Percentiles rank a stretch among this genome's conserved stretches.
These are phyloP conservation scores for Camelina laxa DNA, from an alignment of 345 rosid species.

Conservation along the genomic window DNA sequence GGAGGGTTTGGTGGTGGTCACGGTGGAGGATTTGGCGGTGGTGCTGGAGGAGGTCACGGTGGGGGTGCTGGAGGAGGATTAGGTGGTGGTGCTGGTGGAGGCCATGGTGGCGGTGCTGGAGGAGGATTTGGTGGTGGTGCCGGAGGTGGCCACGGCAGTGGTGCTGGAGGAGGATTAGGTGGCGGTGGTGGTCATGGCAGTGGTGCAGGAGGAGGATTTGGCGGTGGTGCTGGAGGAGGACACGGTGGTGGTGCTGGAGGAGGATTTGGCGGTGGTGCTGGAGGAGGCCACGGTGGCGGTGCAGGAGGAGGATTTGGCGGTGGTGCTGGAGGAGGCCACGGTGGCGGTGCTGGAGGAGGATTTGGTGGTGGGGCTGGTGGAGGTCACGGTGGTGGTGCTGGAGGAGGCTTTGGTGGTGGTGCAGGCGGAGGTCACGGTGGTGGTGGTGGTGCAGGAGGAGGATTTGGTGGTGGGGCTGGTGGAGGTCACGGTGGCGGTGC, in stretches of 20 bases:
- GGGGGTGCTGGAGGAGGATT: constrained; percentile 38
- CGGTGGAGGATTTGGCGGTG: constrained; percentile 37
- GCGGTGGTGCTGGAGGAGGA: constrained; percentile 38
- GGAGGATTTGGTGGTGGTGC: constrained; percentile 39
- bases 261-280: constrained; percentile 21
- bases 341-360: not conserved
- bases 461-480: constrained; percentile 27
- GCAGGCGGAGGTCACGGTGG: constrained; percentile 34
- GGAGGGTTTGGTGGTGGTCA: constrained; percentile 40
- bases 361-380: not conserved
- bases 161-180: constrained; percentile 17
- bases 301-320: constrained; percentile 9
- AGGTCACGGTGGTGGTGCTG: not conserved
- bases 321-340: not conserved
- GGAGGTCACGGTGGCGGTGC: constrained; percentile 36
- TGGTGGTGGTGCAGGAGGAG: constrained; percentile 38
- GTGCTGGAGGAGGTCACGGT: constrained; percentile 40
- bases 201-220: constrained; percentile 17
- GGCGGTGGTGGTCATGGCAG: constrained; percentile 35
- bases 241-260: constrained; percentile 26
- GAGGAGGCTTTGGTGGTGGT: constrained; percentile 16
- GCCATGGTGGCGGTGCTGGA: constrained; percentile 31
- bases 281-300: constrained; percentile 30
- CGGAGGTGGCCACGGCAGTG: constrained; percentile 28
- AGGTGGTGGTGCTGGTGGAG: constrained; percentile 41